Evolutionary conservation across 1,284 basidiomycete species (phyloP).

Genomic region (Ustilago trichophora): DNA sequence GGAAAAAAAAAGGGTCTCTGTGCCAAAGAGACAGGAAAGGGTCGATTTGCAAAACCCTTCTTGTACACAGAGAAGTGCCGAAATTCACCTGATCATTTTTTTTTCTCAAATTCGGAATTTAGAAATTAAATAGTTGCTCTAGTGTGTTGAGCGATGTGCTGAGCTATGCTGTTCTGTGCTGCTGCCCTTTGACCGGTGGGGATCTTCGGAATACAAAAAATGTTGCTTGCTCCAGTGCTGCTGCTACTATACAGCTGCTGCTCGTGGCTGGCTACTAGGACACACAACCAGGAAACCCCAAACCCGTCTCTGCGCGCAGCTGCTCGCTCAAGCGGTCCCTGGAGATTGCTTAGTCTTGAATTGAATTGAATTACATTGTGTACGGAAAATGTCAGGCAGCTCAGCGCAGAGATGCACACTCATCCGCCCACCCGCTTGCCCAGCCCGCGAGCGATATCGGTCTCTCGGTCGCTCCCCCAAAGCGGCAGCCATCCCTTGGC

Average conservation of each 20-base stretch:
- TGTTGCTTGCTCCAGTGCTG: too few relatives aligned
- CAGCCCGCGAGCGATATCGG: too few relatives aligned
- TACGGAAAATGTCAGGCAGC: background rate
- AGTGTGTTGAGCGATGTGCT: too few relatives aligned
- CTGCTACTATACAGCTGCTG: background rate
- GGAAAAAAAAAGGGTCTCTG: background rate
- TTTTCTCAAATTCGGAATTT: constrained; percentile 1
- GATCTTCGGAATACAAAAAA: too few relatives aligned
- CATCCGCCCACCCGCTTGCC: background rate
- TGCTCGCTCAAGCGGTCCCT: background rate
- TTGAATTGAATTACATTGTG: too few relatives aligned
- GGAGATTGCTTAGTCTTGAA: too few relatives aligned
- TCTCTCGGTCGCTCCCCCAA: background rate
- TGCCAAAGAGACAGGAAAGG: background rate
- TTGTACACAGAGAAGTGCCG: too few relatives aligned
- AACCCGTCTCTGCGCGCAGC: background rate
- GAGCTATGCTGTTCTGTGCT: too few relatives aligned
- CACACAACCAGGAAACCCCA: background rate
- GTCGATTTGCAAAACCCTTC: background rate
- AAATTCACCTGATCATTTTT: too few relatives aligned
- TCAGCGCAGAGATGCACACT: background rate
- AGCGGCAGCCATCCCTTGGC: background rate
- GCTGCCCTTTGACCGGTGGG: too few relatives aligned
- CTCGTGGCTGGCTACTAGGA: background rate
- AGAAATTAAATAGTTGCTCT: too few relatives aligned